Evolutionary conservation across 2,329 filamentous ascomycete genomes (phyloP).

Genomic region (Xylaria sp.): DNA sequence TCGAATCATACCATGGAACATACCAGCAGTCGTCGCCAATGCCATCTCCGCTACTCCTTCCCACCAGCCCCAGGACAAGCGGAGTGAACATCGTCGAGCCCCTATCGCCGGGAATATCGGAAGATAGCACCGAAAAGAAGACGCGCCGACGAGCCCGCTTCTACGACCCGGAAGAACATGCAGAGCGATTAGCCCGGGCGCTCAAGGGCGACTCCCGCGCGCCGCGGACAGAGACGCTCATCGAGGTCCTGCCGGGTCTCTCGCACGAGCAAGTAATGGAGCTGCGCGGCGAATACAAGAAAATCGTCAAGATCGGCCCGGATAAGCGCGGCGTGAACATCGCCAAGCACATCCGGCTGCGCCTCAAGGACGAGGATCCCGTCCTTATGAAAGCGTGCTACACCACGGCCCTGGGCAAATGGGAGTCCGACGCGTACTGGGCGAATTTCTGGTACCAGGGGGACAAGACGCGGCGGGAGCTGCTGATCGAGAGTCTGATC

Average conservation of each 20-base stretch:
- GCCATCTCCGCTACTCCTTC: slow-evolving; percentile 69
- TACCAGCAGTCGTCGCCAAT: slow-evolving; percentile 94
- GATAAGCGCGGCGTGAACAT: slow-evolving; percentile 75
- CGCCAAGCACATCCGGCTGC: slow-evolving; percentile 74
- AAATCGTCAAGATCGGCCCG: slow-evolving; percentile 70
- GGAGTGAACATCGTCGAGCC: slow-evolving; percentile 40
- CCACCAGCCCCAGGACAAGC: slow-evolving; percentile 40
- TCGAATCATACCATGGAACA: slow-evolving; percentile 88
- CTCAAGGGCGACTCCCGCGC: slow-evolving; percentile 58
- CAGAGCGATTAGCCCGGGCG: slow-evolving; percentile 67
- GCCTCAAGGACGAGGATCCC: slow-evolving; percentile 66
- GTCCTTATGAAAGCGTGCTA: slow-evolving; percentile 89
- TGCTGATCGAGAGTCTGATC: slow-evolving; percentile 90
- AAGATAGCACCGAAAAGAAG: slow-evolving; percentile 41
- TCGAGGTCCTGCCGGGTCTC: slow-evolving; percentile 77
- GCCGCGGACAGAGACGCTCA: slow-evolving; percentile 65
- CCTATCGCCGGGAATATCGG: slow-evolving; percentile 48
- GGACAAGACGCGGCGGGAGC: slow-evolving; percentile 74
- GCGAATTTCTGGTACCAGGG: slow-evolving; percentile 97
- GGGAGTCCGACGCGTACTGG: slow-evolving; percentile 96
- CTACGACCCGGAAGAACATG: slow-evolving; percentile 78
- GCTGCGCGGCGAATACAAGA: slow-evolving; percentile 85
- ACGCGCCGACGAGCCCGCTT: slow-evolving; percentile 61
- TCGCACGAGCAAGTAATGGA: slow-evolving; percentile 84
- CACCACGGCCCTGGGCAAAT: slow-evolving; percentile 78